Evolutionary conservation across 805 yeast genomes (phyloP), one percentile per base, ranked within the genome.

Genomic region (Ogataea sp.): DNA sequence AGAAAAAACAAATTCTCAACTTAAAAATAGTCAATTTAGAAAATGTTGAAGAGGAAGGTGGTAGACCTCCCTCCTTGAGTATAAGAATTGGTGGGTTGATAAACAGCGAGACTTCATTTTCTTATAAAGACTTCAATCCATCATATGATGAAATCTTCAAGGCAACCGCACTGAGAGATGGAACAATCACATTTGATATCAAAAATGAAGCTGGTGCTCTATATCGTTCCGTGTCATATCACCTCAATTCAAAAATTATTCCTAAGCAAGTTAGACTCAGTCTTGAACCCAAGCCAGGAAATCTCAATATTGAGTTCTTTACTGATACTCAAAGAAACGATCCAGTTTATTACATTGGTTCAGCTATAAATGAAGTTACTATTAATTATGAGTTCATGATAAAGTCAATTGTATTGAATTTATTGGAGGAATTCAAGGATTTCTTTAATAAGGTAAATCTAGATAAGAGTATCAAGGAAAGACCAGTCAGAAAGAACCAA

Each of bases 251-350:
- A 16, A 30, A 18, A 6, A 17, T 30, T 4, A 14, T 46, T 4
- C 44, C 49, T 10, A 37, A 38, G 3, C 49, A 45, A 17, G 58
- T 50, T 36, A 51, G 46, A 41, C 32, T 54, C 14, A 39, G 50
- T 25, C 30, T 58, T 16, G 41, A 48, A 29, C 64, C 62, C 0
- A 55, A 49, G 18, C 49, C 60, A 43, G 96, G 97, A 0, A 67
- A 75, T 31, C 51, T 93, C 2, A 56, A 73, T 35, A 59, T 88
- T 3, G 78, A 79, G 49, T 66, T 89, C 2, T 78, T 86, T 1
- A 75, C 85, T 47, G 97, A 89, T 52, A 73, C 77, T 38, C 96
- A 89, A 49, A 71, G 79, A 35, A 75, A 74, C 30, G 95, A 89
- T 58, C 87, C 95, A 1, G 61, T 85, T 8, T 90, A 83, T 51